Base-by-base conservation (phyloP, 2,329 filamentous ascomycete species). In the Colletotrichum tropicale region DNA sequence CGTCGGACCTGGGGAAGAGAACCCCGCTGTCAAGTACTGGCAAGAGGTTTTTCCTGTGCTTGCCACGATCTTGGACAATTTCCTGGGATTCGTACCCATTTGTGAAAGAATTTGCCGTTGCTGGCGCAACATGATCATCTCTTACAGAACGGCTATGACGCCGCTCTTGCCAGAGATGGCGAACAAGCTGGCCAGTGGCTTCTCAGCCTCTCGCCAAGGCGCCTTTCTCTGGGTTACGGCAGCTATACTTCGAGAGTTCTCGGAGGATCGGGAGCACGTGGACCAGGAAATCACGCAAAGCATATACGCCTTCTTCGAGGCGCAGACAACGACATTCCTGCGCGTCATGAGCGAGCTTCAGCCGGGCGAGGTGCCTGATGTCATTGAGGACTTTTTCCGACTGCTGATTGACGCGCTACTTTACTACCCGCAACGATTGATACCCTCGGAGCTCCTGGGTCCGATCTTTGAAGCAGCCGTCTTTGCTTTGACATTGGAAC, bases 191-290 rank as follows among this genome's bases (percentile, higher is more conserved):
- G 95, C 95, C 2, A 90, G 90, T 77, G 96, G 96, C 6, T 99
- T 99, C 83, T 91, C 94, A 71, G 90, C 91, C 21, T 98, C 96
- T 13, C 92, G 93, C 76, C 96, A 99, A 85, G 97, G 97, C 15
- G 98, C 96, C 83, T 99, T 99, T 89, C 89, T 99, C n/a, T 99
- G 97, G 97, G 96, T 97, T 2, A 98, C 96, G 3, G 95, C 96
- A 78, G 95, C 96, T 10, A 98, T 99, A 77, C 91, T 99, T 34
- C 94, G 97, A 75, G 97, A 99, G 84, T 99, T 98, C 82, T 97
- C 95, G 0, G 95, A 98, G 80, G 96, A 96, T 56, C 92, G 94
- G 56, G 96, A 98, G 79, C 92, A 94, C 76, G 94, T 98, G 24
- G 94, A 96, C 70, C 90, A 93, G 66, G 88, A 91, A n/a, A 98